Evolutionary conservation across 495 filamentous ascomycete genomes (phyloP).

Genomic region (Xylaria telfairii): DNA sequence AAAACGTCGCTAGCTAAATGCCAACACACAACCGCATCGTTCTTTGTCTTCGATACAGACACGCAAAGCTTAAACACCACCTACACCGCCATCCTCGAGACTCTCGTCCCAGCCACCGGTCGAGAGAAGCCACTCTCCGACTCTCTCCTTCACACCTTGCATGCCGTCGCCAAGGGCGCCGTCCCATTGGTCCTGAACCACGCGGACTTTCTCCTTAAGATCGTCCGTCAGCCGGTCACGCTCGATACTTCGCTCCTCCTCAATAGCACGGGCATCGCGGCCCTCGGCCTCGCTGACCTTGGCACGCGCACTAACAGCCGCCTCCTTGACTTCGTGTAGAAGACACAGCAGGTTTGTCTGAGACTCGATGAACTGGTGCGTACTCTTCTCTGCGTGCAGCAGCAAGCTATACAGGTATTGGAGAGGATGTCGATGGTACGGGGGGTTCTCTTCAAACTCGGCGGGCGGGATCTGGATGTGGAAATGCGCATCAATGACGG

Average conservation of each 20-base stretch:
- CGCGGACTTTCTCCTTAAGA: slow-evolving; percentile 85
- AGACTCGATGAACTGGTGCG: slow-evolving; percentile 94
- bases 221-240: slow-evolving; percentile 78
- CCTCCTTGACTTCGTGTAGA: slow-evolving; percentile 89
- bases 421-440: slow-evolving; percentile 76
- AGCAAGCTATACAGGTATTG: slow-evolving; percentile 88
- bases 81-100: slow-evolving; percentile 56
- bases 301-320: slow-evolving; percentile 67
- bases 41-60: not conserved
- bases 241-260: slow-evolving; percentile 66
- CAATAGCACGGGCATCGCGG: slow-evolving; percentile 63
- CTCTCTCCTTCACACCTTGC: slow-evolving; percentile 58
- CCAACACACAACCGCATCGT: not conserved
- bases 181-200: slow-evolving; percentile 86
- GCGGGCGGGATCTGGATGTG: slow-evolving; percentile 71
- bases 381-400: slow-evolving; percentile 83
- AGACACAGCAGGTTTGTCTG: slow-evolving; percentile 94
- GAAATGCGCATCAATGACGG: slow-evolving; percentile 51
- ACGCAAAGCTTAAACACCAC: slow-evolving; percentile 39
- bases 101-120: slow-evolving; percentile 79
- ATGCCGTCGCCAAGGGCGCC: slow-evolving; percentile 59
- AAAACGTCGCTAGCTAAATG: slow-evolving; percentile 19
- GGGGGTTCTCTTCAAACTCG: slow-evolving; percentile 86
- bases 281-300: slow-evolving; percentile 61
- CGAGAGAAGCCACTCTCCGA: slow-evolving; percentile 68